Conservation (phyloP, 345 rosid genomes). For the Euphorbia peplus region DNA sequence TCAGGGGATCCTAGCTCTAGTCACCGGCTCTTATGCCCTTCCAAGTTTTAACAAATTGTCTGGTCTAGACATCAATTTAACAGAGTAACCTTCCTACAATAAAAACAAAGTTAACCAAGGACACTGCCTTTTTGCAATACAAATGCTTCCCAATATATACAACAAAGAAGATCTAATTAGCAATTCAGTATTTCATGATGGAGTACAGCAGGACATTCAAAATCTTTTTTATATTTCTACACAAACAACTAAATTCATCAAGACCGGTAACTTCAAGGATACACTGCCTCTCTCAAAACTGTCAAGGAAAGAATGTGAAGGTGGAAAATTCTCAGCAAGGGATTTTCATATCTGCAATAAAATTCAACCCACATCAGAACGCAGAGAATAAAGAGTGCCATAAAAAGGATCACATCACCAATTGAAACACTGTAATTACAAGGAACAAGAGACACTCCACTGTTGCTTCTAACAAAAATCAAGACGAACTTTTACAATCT, state of each 20-base stretch:
- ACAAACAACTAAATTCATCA: conserved; percentile 8
- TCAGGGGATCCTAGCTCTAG: too few relatives aligned
- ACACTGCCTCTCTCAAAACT: conserved; percentile 74
- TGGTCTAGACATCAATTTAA: too few relatives aligned
- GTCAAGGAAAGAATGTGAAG: conserved; percentile 63
- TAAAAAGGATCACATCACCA: neutral
- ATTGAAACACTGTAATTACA: neutral
- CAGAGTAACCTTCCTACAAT: neutral
- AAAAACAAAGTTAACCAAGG: neutral
- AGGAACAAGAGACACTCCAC: neutral
- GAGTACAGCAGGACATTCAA: neutral
- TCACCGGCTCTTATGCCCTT: too few relatives aligned
- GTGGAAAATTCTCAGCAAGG: conserved; percentile 42
- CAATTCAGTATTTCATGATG: neutral
- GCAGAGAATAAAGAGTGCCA: conserved; percentile 12
- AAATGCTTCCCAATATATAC: neutral
- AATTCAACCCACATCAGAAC: conserved; percentile 20
- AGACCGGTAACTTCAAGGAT: conserved; percentile 41
- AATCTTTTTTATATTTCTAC: neutral
- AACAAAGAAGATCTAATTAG: neutral
- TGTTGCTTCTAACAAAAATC: neutral
- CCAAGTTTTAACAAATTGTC: neutral
- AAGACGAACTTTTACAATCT: neutral
- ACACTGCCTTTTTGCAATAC: neutral
- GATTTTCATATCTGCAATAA: conserved; percentile 47